phyloP scores from a whole-genome alignment of 306 rosid species.

The Quercus berberidifolia region DNA sequence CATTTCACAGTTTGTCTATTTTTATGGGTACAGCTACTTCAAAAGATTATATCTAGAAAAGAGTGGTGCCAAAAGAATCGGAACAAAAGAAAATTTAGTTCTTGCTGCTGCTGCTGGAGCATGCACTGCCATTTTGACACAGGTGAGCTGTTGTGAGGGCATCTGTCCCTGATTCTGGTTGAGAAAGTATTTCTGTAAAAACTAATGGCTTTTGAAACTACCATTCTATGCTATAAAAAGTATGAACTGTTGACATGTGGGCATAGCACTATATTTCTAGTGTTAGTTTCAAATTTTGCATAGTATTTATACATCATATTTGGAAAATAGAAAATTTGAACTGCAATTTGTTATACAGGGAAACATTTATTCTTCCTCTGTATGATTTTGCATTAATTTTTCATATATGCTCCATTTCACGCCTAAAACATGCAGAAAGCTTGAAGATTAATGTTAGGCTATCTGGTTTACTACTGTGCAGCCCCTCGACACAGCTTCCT shows the following conservation, averaged over 20 bases:
- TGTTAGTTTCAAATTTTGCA: not conserved
- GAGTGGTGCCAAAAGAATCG: slow-evolving; percentile 74
- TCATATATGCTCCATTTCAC: not conserved
- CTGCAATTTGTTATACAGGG: not conserved
- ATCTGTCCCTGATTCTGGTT: not conserved
- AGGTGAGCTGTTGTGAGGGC: slow-evolving; percentile 51
- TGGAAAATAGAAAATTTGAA: not conserved
- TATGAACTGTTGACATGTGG: not conserved
- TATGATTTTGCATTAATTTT: not conserved
- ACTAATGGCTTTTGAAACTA: not conserved
- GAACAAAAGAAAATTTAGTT: slow-evolving; percentile 72
- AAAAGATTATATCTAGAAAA: slow-evolving; percentile 73
- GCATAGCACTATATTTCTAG: not conserved
- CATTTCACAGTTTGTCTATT: slow-evolving; percentile 87
- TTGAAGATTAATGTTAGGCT: slow-evolving; percentile 31
- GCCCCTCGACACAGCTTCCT: slow-evolving; percentile 99
- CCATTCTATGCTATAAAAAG: not conserved
- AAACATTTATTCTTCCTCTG: not conserved
- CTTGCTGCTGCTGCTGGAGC: slow-evolving; percentile 99
- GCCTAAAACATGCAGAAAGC: not conserved
- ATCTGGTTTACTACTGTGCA: slow-evolving; percentile 45
- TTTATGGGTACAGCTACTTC: slow-evolving; percentile 96
- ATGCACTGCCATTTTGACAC: slow-evolving; percentile 87
- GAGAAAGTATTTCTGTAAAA: not conserved
- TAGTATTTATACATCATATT: not conserved